Base-by-base conservation (phyloP, 2,329 filamentous ascomycete species). In the Reticulascus tulasneorum region DNA sequence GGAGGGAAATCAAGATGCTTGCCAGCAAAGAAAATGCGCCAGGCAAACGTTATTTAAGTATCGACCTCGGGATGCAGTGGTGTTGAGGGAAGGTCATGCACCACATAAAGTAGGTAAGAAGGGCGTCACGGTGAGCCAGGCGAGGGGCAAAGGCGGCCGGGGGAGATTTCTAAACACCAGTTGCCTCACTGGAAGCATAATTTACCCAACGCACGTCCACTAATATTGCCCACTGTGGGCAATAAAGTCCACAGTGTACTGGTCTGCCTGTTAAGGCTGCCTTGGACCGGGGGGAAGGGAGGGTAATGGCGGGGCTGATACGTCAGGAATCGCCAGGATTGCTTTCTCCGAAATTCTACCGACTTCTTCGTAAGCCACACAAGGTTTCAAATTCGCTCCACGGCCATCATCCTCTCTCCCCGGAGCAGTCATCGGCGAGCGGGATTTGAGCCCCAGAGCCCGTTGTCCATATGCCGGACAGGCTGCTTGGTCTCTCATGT, bases 1-100 rank as follows among this genome's bases (percentile, higher is more conserved):
- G 36, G 24, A 37, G 33, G 32, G 23, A 35, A 34, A 34, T 35
- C 19, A 51, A 51, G 48, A 51, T 56, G 51, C 46, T 36, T 40
- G 17, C 27, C 22, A 19, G 18, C 16, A 22, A 31, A 23, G 23
- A n/a, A 16, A 23, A 29, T 44, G 29, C 33, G 31, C 40, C 40
- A 37, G 37, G 33, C 40, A 38, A 37, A 24, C 24, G 40, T 42
- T 32, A 40, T 37, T 36, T 42, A 40, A 40, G 40, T 28, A 23
- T 40, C 31, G 32, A 33, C 37, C 32, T 29, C 27, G 15, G 33
- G 24, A 12, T 22, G 38, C 30, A 25, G 40, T 32, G 39, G 24
- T 40, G 37, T 36, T 22, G 26, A 40, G 28, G 40, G 37, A 26
- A 29, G 32, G 37, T 33, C 40, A 25, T 30, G 35, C 36, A 23